Evolutionary conservation across 176 grass and related monocot species (phyloP).

Genomic region (Secale cereale): DNA sequence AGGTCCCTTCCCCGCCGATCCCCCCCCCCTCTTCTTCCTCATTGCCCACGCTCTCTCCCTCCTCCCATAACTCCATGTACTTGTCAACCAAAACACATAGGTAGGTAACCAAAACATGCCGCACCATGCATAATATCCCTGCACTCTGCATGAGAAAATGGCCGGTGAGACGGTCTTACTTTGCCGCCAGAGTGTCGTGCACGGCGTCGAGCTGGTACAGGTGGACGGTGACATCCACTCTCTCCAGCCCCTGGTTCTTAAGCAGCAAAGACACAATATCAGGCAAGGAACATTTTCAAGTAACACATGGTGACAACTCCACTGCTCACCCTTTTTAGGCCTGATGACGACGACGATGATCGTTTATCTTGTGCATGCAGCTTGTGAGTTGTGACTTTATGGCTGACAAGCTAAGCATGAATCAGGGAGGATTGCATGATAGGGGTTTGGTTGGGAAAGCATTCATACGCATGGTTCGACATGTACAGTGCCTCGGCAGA

Average conservation of each 20-base stretch:
- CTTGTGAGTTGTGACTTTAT: no score
- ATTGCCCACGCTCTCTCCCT: slow-evolving; percentile 29
- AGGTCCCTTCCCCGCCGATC: no score
- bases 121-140: no score
- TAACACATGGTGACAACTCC: not conserved
- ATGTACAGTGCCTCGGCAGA: no score
- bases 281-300: not conserved
- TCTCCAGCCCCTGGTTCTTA: slow-evolving; percentile 65
- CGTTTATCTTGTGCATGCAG: no score
- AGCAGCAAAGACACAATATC: slow-evolving; percentile 31
- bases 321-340: not conserved
- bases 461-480: no score
- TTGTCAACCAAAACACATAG: slow-evolving; percentile 6
- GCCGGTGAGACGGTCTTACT: slow-evolving; percentile 34
- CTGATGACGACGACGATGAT: no score
- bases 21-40: slow-evolving; percentile 59
- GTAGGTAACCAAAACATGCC: no score
- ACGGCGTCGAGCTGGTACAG: slow-evolving; percentile 70
- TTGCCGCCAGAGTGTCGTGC: slow-evolving; percentile 71
- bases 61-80: slow-evolving; percentile 70
- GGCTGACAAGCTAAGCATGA: no score
- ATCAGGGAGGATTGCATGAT: no score
- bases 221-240: slow-evolving; percentile 82
- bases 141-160: no score
- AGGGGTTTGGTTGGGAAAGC: no score